Conservation (phyloP, 2,329 filamentous ascomycete genomes). For the Cladophialophora carrionii region DNA sequence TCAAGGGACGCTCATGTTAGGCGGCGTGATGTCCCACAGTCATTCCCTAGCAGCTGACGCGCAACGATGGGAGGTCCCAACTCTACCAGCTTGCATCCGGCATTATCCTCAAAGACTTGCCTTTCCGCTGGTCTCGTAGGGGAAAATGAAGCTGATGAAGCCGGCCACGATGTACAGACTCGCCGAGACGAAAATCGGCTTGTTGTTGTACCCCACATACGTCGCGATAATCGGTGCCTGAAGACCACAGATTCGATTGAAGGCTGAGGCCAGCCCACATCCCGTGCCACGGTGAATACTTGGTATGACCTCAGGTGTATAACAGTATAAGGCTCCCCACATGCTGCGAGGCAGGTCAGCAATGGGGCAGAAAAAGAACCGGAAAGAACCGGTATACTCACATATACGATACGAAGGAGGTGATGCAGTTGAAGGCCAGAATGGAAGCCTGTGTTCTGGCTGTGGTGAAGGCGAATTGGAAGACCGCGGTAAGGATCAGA, state of each 20-base stretch:
- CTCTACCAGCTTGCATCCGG: not conserved
- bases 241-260: constrained; percentile 75
- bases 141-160: constrained; percentile 21
- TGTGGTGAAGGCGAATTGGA: constrained; percentile 75
- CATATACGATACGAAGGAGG: constrained; percentile 69
- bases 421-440: constrained; percentile 69
- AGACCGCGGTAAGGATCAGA: constrained; percentile 63
- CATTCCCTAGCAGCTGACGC: not conserved
- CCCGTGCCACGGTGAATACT: constrained; percentile 73
- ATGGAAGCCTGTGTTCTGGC: constrained; percentile 66
- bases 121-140: constrained; percentile 29
- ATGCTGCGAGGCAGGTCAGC: constrained; percentile 9
- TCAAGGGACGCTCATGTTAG: not conserved
- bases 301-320: constrained; percentile 70
- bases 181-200: constrained; percentile 46
- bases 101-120: constrained; percentile 23
- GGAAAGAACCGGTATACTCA: constrained; percentile 35
- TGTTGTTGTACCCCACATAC: constrained; percentile 34
- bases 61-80: not conserved
- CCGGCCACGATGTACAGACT: constrained; percentile 41
- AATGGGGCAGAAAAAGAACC: constrained; percentile 48
- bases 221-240: constrained; percentile 61
- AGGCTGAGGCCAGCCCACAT: constrained; percentile 71
- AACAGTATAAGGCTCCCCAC: constrained; percentile 70
- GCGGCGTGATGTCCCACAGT: not conserved